Evolutionary conservation across 2,329 filamentous ascomycete genomes (phyloP).

Genomic region (Exserohilum turcica): DNA sequence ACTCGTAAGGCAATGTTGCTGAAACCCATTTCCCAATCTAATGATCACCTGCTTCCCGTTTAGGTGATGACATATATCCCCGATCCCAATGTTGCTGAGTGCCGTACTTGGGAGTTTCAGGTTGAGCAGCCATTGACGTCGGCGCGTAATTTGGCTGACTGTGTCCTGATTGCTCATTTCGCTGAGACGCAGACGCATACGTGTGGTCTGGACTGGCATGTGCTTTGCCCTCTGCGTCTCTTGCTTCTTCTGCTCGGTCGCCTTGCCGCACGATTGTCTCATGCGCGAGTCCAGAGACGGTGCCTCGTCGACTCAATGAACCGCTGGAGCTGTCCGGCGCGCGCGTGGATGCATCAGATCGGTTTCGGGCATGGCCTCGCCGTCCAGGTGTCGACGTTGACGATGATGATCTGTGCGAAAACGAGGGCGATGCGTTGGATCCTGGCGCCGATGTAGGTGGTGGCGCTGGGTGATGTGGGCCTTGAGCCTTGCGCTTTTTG

Average conservation of each 20-base stretch:
- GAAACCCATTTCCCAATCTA: constrained; percentile 34
- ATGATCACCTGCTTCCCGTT: constrained; percentile 45
- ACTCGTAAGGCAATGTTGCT: constrained; percentile 24
- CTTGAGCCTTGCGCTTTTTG: constrained; percentile 79
- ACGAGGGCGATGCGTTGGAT: constrained; percentile 55
- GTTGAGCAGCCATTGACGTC: constrained; percentile 34
- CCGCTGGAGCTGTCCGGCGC: constrained; percentile 37
- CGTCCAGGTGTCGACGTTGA: constrained; percentile 61
- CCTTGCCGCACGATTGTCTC: constrained; percentile 34
- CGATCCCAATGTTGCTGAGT: constrained; percentile 41
- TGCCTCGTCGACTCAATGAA: constrained; percentile 42
- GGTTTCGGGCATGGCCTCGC: constrained; percentile 66
- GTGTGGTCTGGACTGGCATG: constrained; percentile 26
- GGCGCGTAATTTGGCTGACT: constrained; percentile 34
- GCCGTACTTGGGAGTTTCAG: constrained; percentile 43
- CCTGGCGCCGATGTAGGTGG: constrained; percentile 57
- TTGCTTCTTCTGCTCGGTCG: constrained; percentile 33
- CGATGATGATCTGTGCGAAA: constrained; percentile 62
- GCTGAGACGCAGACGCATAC: constrained; percentile 28
- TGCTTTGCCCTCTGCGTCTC: constrained; percentile 30
- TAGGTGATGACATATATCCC: constrained; percentile 42
- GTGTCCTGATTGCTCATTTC: constrained; percentile 31
- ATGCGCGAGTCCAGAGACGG: constrained; percentile 40
- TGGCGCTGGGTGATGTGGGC: constrained; percentile 57
- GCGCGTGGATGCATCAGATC: constrained; percentile 64